Base-by-base conservation (phyloP, 176 grass and related monocot genomes). In the Phoenix roebelenii region DNA sequence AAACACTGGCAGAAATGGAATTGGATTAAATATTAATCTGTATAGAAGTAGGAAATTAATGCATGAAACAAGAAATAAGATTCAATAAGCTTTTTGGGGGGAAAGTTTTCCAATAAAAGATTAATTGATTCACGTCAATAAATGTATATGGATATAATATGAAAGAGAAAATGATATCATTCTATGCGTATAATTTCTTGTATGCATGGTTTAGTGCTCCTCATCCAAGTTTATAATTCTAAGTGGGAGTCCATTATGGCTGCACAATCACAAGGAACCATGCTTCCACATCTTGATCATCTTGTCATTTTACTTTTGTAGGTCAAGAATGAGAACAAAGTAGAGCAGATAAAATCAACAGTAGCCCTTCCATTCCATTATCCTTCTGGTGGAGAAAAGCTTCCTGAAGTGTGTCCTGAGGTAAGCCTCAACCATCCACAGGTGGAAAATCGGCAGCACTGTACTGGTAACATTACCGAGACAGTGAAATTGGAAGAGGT, bases 331-430 rank as follows among this genome's bases (percentile, higher is more conserved):
- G 59, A 18, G n/a, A 44, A 61, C 30, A 63, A 63, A 63, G 60
- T 63, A 39, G 60, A 63, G 30, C 39, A 50, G 39, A 63, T 63
- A 15, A 63, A 49, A 50, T 82, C 82, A 65, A 80, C 78, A 0
- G 68, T 89, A 56, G 48, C 65, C 17, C 80, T 95, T 62, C 90
- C 90, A 57, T 89, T 89, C 75, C 28, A 44, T 56, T 24, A 89
- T 79, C 86, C 89, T 69, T 75, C 79, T 57, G 80, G 82, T 23
- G 66, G 18, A 59, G 63, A 63, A 1, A 35, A 39, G 65, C 25
- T 18, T 20, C 14, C 64, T 39, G n/a, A 68, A 35, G 14, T 16
- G 26, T 28, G 55, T 23, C 50, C 52, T 56, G 52, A 22, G 4
- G 65, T 32, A 18, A 15, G 3, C 1, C 35, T 10, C 17, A 55